A percentile compares a stretch with the other conserved stretches of the same genome.
Conservation (phyloP, 1,284 basidiomycete genomes). For the Vanrija sp. region DNA sequence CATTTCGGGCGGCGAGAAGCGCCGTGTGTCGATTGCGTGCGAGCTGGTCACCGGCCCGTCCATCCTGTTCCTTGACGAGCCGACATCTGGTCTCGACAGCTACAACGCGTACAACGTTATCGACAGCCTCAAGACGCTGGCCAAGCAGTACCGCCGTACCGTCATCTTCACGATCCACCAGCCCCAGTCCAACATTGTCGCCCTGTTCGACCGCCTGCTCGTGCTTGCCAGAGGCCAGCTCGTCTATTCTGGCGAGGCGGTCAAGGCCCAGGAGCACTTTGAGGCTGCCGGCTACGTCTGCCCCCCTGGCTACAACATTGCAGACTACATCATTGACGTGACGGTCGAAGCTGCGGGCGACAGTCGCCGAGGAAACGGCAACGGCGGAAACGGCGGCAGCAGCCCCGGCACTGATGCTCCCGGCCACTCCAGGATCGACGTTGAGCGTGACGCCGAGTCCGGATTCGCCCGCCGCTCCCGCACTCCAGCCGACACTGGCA, state of each 20-base stretch:
- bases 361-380: constrained; percentile 35
- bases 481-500: not conserved
- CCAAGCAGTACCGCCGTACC: constrained; percentile 76
- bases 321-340: constrained; percentile 88
- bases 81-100: constrained; percentile 89
- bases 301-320: constrained; percentile 94
- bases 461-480: constrained; percentile 6
- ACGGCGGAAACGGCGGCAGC: constrained; percentile 9
- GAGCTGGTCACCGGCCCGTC: constrained; percentile 94
- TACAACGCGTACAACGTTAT: constrained; percentile 95
- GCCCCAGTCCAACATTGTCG: constrained; percentile 95
- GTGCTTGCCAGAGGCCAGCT: constrained; percentile 78
- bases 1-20: constrained; percentile 94
- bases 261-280: constrained; percentile 75
- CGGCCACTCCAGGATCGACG: not conserved
- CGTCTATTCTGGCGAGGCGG: constrained; percentile 75
- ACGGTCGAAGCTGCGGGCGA: constrained; percentile 67
- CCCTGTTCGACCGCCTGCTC: constrained; percentile 87
- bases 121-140: constrained; percentile 78
- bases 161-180: constrained; percentile 98
- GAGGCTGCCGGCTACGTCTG: constrained; percentile 73
- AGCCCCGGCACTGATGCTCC: not conserved
- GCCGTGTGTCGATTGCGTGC: constrained; percentile 94
- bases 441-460: constrained; percentile 10
- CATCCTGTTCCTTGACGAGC: constrained; percentile 93